Conservation (phyloP, 129 eudicot genomes). For the Erigeron canadensis region DNA sequence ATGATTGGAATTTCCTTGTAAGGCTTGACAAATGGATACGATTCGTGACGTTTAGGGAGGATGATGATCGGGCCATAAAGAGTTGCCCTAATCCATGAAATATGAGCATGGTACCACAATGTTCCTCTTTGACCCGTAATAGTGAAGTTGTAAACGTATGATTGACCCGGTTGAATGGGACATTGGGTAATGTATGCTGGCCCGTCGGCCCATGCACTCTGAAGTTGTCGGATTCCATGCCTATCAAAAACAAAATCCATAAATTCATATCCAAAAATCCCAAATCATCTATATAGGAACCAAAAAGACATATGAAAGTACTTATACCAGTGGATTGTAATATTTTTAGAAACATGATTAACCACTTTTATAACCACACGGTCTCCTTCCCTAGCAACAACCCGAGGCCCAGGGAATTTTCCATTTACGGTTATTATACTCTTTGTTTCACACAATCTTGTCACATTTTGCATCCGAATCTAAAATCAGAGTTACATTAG, state of each 20-base stretch:
- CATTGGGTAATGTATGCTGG: slow-evolving; percentile 75
- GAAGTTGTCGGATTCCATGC: slow-evolving; percentile 72
- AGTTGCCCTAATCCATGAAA: slow-evolving; percentile 67
- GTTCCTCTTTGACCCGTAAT: slow-evolving; percentile 71
- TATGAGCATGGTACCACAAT: slow-evolving; percentile 67
- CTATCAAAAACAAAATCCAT: slow-evolving; percentile 22
- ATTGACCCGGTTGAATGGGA: slow-evolving; percentile 67
- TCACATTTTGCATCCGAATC: slow-evolving; percentile 59
- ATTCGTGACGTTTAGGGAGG: slow-evolving; percentile 44
- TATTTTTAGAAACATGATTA: slow-evolving; percentile 56
- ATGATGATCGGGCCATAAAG: slow-evolving; percentile 64
- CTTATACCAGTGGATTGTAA: slow-evolving; percentile 64
- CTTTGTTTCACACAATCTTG: slow-evolving; percentile 62
- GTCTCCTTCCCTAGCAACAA: slow-evolving; percentile 68
- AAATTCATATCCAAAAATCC: not conserved
- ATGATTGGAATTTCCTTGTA: slow-evolving; percentile 58
- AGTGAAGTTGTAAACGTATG: slow-evolving; percentile 64
- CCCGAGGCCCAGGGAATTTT: slow-evolving; percentile 56
- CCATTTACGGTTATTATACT: slow-evolving; percentile 57
- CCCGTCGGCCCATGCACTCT: slow-evolving; percentile 72
- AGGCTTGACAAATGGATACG: slow-evolving; percentile 71
- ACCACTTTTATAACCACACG: slow-evolving; percentile 48
- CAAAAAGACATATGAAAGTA: not conserved
- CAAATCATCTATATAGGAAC: not conserved
- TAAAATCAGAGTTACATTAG: slow-evolving; percentile 13